Base-by-base conservation (phyloP, 768 basidiomycete genomes). In the Clitopilus hobsonii region DNA sequence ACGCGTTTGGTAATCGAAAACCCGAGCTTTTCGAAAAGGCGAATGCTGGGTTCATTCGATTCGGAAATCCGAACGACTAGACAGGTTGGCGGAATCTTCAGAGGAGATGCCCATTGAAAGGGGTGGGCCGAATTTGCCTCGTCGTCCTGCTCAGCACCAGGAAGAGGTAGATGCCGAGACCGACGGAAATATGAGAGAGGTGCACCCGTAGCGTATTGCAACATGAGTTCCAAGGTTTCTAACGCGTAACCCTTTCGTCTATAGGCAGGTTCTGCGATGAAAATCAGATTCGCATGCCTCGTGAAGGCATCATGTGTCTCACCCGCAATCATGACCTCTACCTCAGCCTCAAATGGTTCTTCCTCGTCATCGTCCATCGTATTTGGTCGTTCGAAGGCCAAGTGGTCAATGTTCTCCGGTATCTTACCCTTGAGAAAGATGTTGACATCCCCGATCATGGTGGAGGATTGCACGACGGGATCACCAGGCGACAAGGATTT, bases 271-370 rank as follows among this genome's bases (percentile, higher is more conserved):
- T 92, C 91, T 91, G 67, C 1, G 14, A 23, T 16, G 22, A 27
- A 22, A 24, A 22, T 23, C n/a, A 3, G 28, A 30, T 47, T n/a
- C 53, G 47, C 16, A n/a, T 10, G 8, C 11, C 13, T 30, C n/a
- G 51, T 3, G 30, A 24, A 26, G 49, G 30, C 18, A 18, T 30
- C 13, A 32, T 13, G 30, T 36, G 27, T 30, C 73, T 54, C 58
- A 86, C 91, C 89, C 62, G 94, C 93, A 57, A 96, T 88, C 94
- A 96, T 98, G 56, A 96, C 85, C 67, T 96, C 93, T 24, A 85
- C 81, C 64, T 98, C 95, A 2, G 83, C 90, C 58, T 93, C 86
- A 54, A 82, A 79, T 28, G 71, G 74, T 22, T 76, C 70, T 5
- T 71, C 64, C 2, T 71, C 70, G 0, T 63, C 65, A 1, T 61